These are phyloP conservation scores for Scheffersomyces segobiensis DNA, from an alignment of 1,139 yeast genomes.

Conservation along the genomic window DNA sequence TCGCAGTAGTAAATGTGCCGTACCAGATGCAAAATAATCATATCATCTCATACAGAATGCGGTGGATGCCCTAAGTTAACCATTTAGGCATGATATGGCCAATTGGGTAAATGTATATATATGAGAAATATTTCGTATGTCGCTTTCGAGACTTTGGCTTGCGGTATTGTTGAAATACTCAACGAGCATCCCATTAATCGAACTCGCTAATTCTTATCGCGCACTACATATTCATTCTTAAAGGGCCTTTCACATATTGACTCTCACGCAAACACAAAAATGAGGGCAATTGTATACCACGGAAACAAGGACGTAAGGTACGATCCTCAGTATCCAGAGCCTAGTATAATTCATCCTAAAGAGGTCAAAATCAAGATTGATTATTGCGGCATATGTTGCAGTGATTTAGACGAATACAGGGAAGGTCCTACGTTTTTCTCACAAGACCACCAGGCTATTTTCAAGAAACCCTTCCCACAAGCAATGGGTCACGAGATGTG, in stretches of 20 bases:
- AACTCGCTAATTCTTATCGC: background rate
- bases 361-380: conserved; percentile 5
- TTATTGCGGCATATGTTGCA: conserved; percentile 8
- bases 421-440: conserved; percentile 6
- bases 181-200: background rate
- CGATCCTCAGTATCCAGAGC: conserved; percentile 4
- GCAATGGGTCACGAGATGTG: conserved; percentile 10
- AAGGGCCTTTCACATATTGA: background rate
- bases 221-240: too few species aligned
- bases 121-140: background rate
- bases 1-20: background rate
- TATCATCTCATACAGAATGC: background rate
- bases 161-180: background rate
- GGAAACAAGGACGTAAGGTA: conserved; percentile 5
- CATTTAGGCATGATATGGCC: background rate
- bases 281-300: conserved; percentile 7
- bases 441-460: background rate
- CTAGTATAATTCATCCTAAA: background rate
- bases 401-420: conserved; percentile 7
- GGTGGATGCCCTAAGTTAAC: background rate
- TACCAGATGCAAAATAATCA: background rate
- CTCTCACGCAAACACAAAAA: background rate
- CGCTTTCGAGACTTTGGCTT: background rate
- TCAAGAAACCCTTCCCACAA: conserved; percentile 3
- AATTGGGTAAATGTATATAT: background rate